Evolutionary conservation across 2,329 filamentous ascomycete genomes (phyloP).

Genomic region (Massarina eburnea): DNA sequence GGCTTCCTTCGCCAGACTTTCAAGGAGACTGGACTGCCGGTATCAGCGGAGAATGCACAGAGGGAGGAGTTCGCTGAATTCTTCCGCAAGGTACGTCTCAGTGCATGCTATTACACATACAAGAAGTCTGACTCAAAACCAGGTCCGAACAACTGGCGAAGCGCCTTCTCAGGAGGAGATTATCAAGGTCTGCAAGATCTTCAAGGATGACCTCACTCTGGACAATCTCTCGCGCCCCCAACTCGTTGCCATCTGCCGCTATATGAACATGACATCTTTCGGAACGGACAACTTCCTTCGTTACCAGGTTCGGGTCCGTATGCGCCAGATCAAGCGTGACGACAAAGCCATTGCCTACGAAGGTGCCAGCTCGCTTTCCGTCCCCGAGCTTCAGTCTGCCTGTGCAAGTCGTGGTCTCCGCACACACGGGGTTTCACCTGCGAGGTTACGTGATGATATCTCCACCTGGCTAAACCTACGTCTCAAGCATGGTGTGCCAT

Average conservation of each 20-base stretch:
- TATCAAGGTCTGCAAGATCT: slow-evolving; percentile 98
- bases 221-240: slow-evolving; percentile 97
- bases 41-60: slow-evolving; percentile 81
- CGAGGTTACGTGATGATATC: slow-evolving; percentile 82
- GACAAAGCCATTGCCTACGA: slow-evolving; percentile 93
- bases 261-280: slow-evolving; percentile 97
- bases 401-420: slow-evolving; percentile 90
- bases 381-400: slow-evolving; percentile 87
- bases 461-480: slow-evolving; percentile 93
- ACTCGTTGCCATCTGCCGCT: slow-evolving; percentile 95
- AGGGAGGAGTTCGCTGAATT: slow-evolving; percentile 95
- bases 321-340: slow-evolving; percentile 99
- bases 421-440: slow-evolving; percentile 89
- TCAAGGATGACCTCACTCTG: slow-evolving; percentile 94
- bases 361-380: slow-evolving; percentile 89
- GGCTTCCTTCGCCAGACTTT: slow-evolving; percentile 85
- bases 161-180: slow-evolving; percentile 85
- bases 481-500: slow-evolving; percentile 92
- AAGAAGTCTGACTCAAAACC: slow-evolving; percentile 10
- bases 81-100: slow-evolving; percentile 81
- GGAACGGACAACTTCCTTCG: slow-evolving; percentile 97
- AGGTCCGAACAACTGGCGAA: slow-evolving; percentile 77
- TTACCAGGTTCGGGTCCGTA: slow-evolving; percentile 94
- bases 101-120: background rate
- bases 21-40: slow-evolving; percentile 86